Base-by-base conservation (phyloP, 2,329 filamentous ascomycete species). In the Mollisia scopiformis region DNA sequence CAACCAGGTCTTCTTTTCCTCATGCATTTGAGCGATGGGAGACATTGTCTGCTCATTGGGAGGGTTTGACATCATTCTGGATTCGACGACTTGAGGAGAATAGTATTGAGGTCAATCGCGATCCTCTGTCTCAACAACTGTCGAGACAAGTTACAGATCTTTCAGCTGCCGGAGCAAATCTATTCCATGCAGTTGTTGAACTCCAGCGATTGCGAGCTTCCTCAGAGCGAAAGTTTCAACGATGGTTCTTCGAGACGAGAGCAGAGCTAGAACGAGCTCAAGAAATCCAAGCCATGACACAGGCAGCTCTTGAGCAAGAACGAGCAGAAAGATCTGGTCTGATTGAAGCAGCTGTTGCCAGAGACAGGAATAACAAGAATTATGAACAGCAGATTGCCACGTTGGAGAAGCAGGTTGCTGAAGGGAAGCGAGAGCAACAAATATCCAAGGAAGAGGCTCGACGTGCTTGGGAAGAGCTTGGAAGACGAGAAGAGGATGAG, bases 21-120 rank as follows among this genome's bases (percentile, higher is more conserved):
- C 95, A 98, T 76, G 95, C 95, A 0, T 99, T 99, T 71, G 94
- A 99, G 76, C 86, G 95, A 62, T 99, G 95, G 95, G 95, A 99
- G 74, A 94, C 92, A 0, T 79, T 99, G 2, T 99, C 95, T 0
- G 96, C 95, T 6, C 94, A 98, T 70, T 99, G 95, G 95, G 95
- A 99, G 75, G 95, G 95, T 4, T 82, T 99, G 61, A 98, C 95
- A 0, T 94, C 92, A 61, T 98, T 97, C 77, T 99, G 95, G 94
- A 95, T 99, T 66, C 90, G 92, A 50, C 88, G 93, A 68, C 81
- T 99, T 7, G 92, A 99, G 76, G 88, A 95, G 73, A 97, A 97
- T 73, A 90, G 91, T 28, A 88, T 93, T 57, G 93, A 97, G 66
- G 85, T 97, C 39, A 88, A 90, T 66, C 83, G 88, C 13, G 91